Percentiles rank a stretch among this genome's conserved stretches.
Conservation (phyloP, 2,329 filamentous ascomycete species). For the Cucurbitaria berberidis region DNA sequence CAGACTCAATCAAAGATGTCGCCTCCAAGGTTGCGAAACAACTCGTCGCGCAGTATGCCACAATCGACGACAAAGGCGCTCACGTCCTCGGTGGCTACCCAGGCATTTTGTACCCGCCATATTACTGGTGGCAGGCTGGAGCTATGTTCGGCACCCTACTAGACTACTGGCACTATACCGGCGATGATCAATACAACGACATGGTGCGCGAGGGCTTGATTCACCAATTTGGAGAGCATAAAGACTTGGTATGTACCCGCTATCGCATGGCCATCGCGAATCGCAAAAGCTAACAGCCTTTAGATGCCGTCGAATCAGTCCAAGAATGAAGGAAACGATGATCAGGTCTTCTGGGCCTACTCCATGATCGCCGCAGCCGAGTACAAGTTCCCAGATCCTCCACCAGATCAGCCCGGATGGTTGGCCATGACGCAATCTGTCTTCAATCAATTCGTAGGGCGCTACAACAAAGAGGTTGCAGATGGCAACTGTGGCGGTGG, state of each 20-base stretch:
- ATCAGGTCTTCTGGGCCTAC: constrained; percentile 65
- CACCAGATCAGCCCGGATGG: constrained; percentile 50
- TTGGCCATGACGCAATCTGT: constrained; percentile 52
- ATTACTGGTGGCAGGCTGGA: constrained; percentile 74
- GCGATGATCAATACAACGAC: constrained; percentile 73
- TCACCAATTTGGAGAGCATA: constrained; percentile 40
- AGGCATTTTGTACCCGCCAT: constrained; percentile 54
- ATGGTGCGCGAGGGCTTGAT: constrained; percentile 61
- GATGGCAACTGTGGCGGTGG: constrained; percentile 41
- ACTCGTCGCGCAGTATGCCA: constrained; percentile 61
- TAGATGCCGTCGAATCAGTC: constrained; percentile 46
- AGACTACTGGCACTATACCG: constrained; percentile 86
- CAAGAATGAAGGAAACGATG: constrained; percentile 60
- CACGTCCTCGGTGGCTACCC: constrained; percentile 52
- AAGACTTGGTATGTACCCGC: constrained; percentile 30
- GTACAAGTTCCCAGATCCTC: constrained; percentile 53
- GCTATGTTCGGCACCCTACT: constrained; percentile 74
- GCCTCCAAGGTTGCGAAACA: constrained; percentile 53
- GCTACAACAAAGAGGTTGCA: constrained; percentile 37
- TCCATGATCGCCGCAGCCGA: constrained; percentile 64
- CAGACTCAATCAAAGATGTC: constrained; percentile 56
- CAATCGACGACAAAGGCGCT: constrained; percentile 55
- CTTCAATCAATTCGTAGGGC: constrained; percentile 46
- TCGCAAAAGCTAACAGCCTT: constrained; percentile 2
- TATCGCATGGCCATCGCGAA: too few relatives aligned